Conservation (phyloP, 495 filamentous ascomycete species). For the Echria macrotheca region DNA sequence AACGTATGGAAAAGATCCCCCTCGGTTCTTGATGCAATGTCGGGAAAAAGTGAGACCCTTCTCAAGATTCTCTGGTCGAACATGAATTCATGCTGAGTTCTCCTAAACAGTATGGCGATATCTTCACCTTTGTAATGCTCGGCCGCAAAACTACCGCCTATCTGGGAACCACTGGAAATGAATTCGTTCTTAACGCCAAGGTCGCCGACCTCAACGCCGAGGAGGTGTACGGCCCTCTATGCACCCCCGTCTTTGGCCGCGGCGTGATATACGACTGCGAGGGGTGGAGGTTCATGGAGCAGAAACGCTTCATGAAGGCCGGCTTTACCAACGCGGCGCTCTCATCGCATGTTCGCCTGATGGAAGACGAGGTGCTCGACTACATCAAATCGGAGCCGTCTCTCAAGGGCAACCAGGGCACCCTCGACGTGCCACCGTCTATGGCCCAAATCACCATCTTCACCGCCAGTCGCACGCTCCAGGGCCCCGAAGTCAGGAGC, state of each 20-base stretch:
- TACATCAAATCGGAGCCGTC: slow-evolving; percentile 48
- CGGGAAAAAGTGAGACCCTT: slow-evolving; percentile 11
- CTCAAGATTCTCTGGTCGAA: too few species aligned
- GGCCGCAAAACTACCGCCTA: slow-evolving; percentile 72
- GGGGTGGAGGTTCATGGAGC: slow-evolving; percentile 75
- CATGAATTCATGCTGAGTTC: too few species aligned
- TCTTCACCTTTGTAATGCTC: slow-evolving; percentile 72
- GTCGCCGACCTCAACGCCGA: slow-evolving; percentile 69
- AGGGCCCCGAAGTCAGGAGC: slow-evolving; percentile 62
- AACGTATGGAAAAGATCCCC: slow-evolving; percentile 7
- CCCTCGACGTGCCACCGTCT: slow-evolving; percentile 43
- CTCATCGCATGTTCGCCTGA: slow-evolving; percentile 56
- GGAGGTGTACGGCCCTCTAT: slow-evolving; percentile 68
- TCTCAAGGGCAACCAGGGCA: slow-evolving; percentile 52
- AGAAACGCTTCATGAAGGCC: slow-evolving; percentile 75
- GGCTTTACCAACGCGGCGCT: slow-evolving; percentile 59
- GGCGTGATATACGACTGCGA: slow-evolving; percentile 78
- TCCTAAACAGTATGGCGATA: slow-evolving; percentile 69
- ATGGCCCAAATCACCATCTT: slow-evolving; percentile 68
- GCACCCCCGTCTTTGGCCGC: slow-evolving; percentile 70
- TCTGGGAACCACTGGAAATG: slow-evolving; percentile 65
- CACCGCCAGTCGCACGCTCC: slow-evolving; percentile 62
- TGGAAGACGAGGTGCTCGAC: slow-evolving; percentile 54
- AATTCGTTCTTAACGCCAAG: slow-evolving; percentile 74
- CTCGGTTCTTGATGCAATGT: background rate